A percentile compares a stretch with the other conserved stretches of the same genome.
phyloP scores from a whole-genome alignment of 2,329 filamentous ascomycete genomes.

The Triangularia setosa region DNA sequence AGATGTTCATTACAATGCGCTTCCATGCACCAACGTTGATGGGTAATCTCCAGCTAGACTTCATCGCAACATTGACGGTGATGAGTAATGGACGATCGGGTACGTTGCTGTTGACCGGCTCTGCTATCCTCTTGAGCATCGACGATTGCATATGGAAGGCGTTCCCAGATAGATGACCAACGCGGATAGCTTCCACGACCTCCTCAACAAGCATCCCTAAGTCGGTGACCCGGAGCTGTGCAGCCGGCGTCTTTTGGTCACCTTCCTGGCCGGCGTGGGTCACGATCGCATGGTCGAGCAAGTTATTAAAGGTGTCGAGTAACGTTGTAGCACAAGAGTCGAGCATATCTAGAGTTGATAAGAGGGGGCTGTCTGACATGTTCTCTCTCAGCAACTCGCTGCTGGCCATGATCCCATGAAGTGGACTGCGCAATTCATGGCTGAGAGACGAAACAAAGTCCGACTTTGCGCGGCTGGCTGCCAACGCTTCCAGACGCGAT shows the following conservation, averaged over 20 bases:
- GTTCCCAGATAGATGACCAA: conserved; percentile 19
- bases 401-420: conserved; percentile 54
- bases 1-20: conserved; percentile 51
- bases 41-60: conserved; percentile 11
- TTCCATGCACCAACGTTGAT: conserved; percentile 22
- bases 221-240: conserved; percentile 5
- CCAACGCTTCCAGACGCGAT: conserved; percentile 38
- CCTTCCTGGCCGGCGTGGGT: conserved; percentile 14
- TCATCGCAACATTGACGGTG: conserved; percentile 13
- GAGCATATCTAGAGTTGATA: conserved; percentile 44
- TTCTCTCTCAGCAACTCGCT: conserved; percentile 48
- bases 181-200: conserved; percentile 21
- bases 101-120: background rate
- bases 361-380: conserved; percentile 38
- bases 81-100: conserved; percentile 13
- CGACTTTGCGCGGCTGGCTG: conserved; percentile 43
- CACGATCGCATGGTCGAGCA: conserved; percentile 24
- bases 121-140: background rate
- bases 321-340: conserved; percentile 46
- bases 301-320: conserved; percentile 43
- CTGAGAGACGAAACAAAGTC: conserved; percentile 55
- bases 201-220: conserved; percentile 20
- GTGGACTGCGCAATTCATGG: conserved; percentile 53
- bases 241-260: background rate
- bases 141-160: conserved; percentile 13